Percentiles rank a stretch among this genome's conserved stretches.
Evolutionary conservation across 225 moss, liverwort and hornwort species (phyloP).

Genomic region (Polytrichum commune): DNA sequence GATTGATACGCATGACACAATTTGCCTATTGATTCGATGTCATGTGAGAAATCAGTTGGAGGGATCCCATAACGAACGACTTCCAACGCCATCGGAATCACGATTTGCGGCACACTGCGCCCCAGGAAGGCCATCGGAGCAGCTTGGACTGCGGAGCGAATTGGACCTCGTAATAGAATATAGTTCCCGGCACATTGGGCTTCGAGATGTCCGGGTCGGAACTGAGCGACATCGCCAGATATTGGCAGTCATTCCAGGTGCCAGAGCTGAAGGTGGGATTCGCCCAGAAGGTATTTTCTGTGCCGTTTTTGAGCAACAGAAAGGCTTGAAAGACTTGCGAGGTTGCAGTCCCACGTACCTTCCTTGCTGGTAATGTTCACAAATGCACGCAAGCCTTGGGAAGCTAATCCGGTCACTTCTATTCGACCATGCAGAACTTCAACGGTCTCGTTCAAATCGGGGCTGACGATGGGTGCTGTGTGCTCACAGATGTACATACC

Average conservation of each 20-base stretch:
- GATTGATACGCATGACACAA: too few species aligned
- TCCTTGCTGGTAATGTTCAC: constrained; percentile 19
- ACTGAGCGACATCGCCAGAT: neutral
- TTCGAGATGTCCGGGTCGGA: neutral
- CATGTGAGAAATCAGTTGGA: too few species aligned
- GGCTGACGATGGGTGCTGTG: constrained; percentile 32
- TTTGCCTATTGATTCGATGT: too few species aligned
- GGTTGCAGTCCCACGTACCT: constrained; percentile 1
- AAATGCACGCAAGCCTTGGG: constrained; percentile 18
- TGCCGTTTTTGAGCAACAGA: constrained; percentile 39
- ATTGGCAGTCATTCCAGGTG: too few species aligned
- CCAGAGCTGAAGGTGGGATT: neutral
- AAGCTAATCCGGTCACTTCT: constrained; percentile 21
- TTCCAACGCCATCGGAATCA: too few species aligned
- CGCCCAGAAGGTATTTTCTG: constrained; percentile 33
- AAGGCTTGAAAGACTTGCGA: constrained; percentile 14
- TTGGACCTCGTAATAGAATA: constrained; percentile 1
- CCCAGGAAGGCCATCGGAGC: constrained; percentile 8
- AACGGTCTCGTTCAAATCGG: constrained; percentile 28
- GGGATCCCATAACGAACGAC: too few species aligned
- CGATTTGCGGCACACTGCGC: neutral
- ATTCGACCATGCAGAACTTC: constrained; percentile 42
- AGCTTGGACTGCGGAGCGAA: neutral
- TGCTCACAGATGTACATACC: constrained; percentile 36
- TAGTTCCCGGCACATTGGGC: constrained; percentile 8